Evolutionary conservation across 164 flowering plant genomes (phyloP), one percentile per base, ranked within the genome.

Genomic region (Umbellularia californica): DNA sequence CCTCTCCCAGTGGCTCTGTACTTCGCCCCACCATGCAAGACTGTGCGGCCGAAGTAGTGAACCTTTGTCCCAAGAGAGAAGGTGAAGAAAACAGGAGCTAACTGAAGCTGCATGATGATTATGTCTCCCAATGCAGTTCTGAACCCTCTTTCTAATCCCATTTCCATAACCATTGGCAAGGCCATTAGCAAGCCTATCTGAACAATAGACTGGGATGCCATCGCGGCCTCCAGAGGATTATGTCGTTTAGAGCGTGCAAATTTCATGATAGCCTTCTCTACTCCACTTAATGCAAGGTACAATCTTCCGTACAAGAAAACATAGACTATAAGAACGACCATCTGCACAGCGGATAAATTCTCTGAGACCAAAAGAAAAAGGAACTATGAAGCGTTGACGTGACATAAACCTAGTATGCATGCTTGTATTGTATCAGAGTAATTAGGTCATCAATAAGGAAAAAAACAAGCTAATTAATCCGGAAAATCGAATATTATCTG

Each of bases 1-100:
- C 98, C 97, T 80, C 98, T 94, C 2, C 99, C 99, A 55, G 99
- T 96, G 72, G 99, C 97, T 84, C 99, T 88, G 85, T 96, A 96
- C 79, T 89, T 90, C 30, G 99, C 98, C 50, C 99, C 99, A 35
- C 99, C 99, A 74, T 96, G 99, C 76, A 96, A 80, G 64, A 96
- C 75, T 2, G 98, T 96, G 52, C 98, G 94, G 13, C 98, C 97
- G 80, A 79, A 96, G 79, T 94, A 96, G 75, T 96, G 99, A 50
- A 74, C 79, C 83, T 90, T 94, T 67, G 99, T 92, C 55, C 99
- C 99, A 41, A 96, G 92, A 27, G 98, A 94, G 82, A 96, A 96
- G 0, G 99, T 96, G 77, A 94, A 96, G 83, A 96, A 96, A 30
- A 96, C 93, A n/a, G 98, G 62, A 68, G 94, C 88, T 22, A 92